Evolutionary conservation across 768 basidiomycete genomes (phyloP).

Genomic region (Clitopilus hobsonii): DNA sequence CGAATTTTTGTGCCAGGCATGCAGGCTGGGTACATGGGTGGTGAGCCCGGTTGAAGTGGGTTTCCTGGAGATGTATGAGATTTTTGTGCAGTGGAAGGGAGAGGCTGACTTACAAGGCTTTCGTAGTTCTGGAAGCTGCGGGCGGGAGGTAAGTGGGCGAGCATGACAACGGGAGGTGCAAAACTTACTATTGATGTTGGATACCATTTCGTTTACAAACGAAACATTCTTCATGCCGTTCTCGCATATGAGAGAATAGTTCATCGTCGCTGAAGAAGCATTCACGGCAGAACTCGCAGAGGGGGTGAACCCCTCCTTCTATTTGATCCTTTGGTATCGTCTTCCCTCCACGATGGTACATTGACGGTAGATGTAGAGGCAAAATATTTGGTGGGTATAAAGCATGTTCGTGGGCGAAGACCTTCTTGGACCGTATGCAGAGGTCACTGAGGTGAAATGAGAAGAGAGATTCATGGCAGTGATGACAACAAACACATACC

Average conservation of each 20-base stretch:
- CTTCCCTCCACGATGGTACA: conserved; percentile 38
- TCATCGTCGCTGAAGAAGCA: conserved; percentile 94
- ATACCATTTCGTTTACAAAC: conserved; percentile 82
- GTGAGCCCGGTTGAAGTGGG: conserved; percentile 73
- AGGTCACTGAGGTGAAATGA: conserved; percentile 52
- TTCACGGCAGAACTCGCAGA: conserved; percentile 88
- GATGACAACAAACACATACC: conserved; percentile 42
- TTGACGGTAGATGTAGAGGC: conserved; percentile 72
- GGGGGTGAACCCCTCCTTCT: conserved; percentile 71
- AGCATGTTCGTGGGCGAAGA: conserved; percentile 93
- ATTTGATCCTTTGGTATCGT: conserved; percentile 44
- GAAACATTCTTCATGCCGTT: conserved; percentile 94
- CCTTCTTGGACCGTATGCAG: conserved; percentile 86
- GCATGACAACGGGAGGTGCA: not conserved
- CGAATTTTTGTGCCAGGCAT: conserved; percentile 87
- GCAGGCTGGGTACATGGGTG: conserved; percentile 67
- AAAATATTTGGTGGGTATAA: conserved; percentile 66
- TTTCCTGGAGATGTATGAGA: conserved; percentile 61
- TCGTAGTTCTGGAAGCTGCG: conserved; percentile 75
- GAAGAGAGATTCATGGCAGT: not conserved
- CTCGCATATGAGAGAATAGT: conserved; percentile 89
- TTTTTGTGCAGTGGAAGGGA: no score
- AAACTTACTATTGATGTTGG: conserved; percentile 79
- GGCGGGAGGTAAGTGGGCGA: not conserved
- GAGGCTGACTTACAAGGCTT: conserved; percentile 67